Evolutionary conservation across 2,329 filamentous ascomycete genomes (phyloP).

Genomic region (Pestalotiopsis sp.): DNA sequence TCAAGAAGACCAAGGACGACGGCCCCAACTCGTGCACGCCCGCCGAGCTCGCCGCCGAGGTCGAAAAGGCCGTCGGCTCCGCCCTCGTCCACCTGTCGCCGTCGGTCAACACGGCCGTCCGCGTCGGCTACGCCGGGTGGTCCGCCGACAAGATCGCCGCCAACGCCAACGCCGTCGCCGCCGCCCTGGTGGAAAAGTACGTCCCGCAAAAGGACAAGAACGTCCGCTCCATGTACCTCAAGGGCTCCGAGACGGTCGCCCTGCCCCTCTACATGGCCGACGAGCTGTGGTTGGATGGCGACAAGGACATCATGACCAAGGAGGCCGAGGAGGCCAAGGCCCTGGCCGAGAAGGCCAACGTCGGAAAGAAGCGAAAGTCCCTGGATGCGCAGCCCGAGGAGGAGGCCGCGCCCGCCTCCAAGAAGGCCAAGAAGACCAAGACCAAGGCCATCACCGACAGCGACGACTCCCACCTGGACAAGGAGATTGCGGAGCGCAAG

Average conservation of each 20-base stretch:
- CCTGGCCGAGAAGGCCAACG: conserved; percentile 54
- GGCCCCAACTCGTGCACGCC: conserved; percentile 54
- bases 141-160: conserved; percentile 75
- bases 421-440: conserved; percentile 29
- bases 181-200: conserved; percentile 74
- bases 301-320: conserved; percentile 70
- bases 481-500: conserved; percentile 64
- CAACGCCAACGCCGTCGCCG: conserved; percentile 76
- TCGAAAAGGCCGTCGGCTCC: conserved; percentile 75
- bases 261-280: conserved; percentile 94
- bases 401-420: conserved; percentile 22
- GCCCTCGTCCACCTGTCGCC: conserved; percentile 81
- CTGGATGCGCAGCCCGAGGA: conserved; percentile 32
- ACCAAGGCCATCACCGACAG: conserved; percentile 41
- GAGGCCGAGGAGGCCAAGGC: conserved; percentile 51
- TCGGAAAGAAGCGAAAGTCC: conserved; percentile 68
- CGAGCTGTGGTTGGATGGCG: conserved; percentile 80
- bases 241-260: conserved; percentile 84
- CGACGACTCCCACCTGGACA: conserved; percentile 57
- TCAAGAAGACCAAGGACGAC: conserved; percentile 57
- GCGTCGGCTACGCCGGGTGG: conserved; percentile 77
- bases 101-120: conserved; percentile 78
- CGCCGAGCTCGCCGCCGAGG: conserved; percentile 74
- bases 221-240: conserved; percentile 83
- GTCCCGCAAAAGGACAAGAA: conserved; percentile 88